These are phyloP conservation scores for Backusella circina DNA, from an alignment of 192 early-diverging fungal species.

Conservation along the genomic window DNA sequence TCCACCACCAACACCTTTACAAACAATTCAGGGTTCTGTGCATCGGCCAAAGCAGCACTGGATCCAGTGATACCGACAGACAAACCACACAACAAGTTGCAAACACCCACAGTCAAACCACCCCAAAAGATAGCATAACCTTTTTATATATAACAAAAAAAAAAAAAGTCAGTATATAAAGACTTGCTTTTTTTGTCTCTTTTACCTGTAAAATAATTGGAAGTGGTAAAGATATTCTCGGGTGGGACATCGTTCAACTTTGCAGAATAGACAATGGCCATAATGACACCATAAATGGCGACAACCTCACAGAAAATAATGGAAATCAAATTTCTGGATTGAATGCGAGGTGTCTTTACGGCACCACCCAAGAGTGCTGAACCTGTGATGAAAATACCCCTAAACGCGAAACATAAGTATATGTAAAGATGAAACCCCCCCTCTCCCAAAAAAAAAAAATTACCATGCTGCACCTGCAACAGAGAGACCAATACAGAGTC, in stretches of 20 bases:
- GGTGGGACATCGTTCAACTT: constrained; percentile 65
- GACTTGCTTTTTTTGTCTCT: not conserved
- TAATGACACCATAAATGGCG: constrained; percentile 98
- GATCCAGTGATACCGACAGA: constrained; percentile 91
- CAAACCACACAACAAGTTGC: constrained; percentile 92
- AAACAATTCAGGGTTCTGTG: constrained; percentile 90
- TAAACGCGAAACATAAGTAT: constrained; percentile 29
- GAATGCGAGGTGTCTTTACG: constrained; percentile 87
- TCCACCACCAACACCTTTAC: constrained; percentile 97
- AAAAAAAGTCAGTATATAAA: not conserved
- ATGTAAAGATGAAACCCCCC: not conserved
- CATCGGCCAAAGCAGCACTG: constrained; percentile 93
- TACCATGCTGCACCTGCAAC: constrained; percentile 95
- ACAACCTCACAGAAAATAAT: constrained; percentile 99
- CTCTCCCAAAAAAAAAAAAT: not conserved
- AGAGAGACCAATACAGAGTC: constrained; percentile 81
- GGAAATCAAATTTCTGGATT: constrained; percentile 96
- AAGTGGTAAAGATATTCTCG: constrained; percentile 42
- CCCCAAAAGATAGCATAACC: constrained; percentile 95
- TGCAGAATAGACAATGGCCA: constrained; percentile 94
- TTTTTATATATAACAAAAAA: constrained; percentile 21
- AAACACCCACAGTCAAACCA: constrained; percentile 90
- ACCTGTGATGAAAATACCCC: constrained; percentile 97
- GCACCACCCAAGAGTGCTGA: constrained; percentile 85
- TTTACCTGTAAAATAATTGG: constrained; percentile 79